Percentiles rank a stretch among this genome's conserved stretches.
These are phyloP conservation scores for Diaporthe eres DNA, from an alignment of 2,329 filamentous ascomycete genomes.

Conservation along the genomic window DNA sequence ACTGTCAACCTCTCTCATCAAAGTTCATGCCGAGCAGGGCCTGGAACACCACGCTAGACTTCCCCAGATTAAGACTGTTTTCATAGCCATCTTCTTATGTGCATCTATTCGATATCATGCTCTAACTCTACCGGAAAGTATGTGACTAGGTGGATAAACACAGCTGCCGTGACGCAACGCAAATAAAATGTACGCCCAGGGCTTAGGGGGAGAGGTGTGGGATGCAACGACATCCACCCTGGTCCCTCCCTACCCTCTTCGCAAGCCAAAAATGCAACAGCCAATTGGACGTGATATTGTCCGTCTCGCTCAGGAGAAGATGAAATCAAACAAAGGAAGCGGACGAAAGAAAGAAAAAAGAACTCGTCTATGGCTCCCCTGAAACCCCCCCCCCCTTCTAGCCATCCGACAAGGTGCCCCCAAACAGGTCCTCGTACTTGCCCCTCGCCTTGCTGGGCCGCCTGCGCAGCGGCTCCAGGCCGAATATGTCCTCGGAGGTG, in stretches of 20 bases:
- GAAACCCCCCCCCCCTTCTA: not conserved
- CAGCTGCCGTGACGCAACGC: slow-evolving; percentile 3
- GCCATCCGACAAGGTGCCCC: slow-evolving; percentile 33
- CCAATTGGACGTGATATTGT: not conserved
- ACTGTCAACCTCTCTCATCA: not conserved
- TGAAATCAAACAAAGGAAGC: not conserved
- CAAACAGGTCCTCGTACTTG: slow-evolving; percentile 41
- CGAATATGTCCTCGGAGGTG: slow-evolving; percentile 67
- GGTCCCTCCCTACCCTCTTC: not conserved
- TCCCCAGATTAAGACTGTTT: slow-evolving; percentile 15
- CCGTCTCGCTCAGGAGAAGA: not conserved
- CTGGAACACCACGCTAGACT: slow-evolving; percentile 22
- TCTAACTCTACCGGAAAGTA: slow-evolving; percentile 21
- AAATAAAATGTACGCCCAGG: not conserved
- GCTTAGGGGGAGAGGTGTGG: not conserved
- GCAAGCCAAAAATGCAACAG: not conserved
- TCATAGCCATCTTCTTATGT: slow-evolving; percentile 18
- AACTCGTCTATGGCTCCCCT: not conserved
- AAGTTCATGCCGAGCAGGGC: not conserved
- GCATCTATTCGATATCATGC: slow-evolving; percentile 16
- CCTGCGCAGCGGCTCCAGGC: slow-evolving; percentile 64
- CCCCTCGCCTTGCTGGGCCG: slow-evolving; percentile 43
- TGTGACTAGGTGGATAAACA: not conserved
- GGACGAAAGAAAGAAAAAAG: not conserved
- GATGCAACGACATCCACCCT: not conserved